phyloP scores from a whole-genome alignment of 176 grass and related monocot genomes.

The Microstegium vimineum region DNA sequence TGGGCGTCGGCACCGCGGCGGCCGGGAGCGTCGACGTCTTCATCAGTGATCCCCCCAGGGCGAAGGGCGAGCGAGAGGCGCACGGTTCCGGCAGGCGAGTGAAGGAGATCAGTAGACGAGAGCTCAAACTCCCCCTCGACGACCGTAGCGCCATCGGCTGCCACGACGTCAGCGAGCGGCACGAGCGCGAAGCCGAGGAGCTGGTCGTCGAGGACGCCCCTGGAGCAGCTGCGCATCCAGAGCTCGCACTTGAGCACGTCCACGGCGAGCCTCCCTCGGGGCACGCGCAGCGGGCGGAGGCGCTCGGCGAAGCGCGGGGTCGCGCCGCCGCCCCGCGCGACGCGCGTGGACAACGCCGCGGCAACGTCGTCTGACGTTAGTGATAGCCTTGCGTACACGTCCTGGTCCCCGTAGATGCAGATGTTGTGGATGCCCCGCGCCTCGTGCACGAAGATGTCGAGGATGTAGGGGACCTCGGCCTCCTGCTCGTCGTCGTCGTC shows the following conservation, averaged over 20 bases:
- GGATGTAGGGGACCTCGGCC: constrained; percentile 15
- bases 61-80: constrained; percentile 57
- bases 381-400: constrained; percentile 81
- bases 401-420: constrained; percentile 89
- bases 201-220: constrained; percentile 68
- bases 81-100: constrained; percentile 66
- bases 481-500: neutral
- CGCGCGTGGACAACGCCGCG: constrained; percentile 43
- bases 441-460: constrained; percentile 74
- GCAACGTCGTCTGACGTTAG: constrained; percentile 51
- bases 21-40: no score
- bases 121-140: constrained; percentile 56
- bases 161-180: constrained; percentile 48
- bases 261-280: neutral
- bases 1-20: neutral
- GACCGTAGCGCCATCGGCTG: neutral
- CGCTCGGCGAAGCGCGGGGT: constrained; percentile 58
- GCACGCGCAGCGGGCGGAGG: constrained; percentile 41
- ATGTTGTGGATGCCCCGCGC: constrained; percentile 76
- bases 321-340: constrained; percentile 45
- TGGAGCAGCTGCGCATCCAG: constrained; percentile 78
- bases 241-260: constrained; percentile 90
- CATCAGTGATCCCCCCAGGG: neutral
- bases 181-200: constrained; percentile 91
- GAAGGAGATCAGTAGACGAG: constrained; percentile 82